phyloP scores from a whole-genome alignment of 805 yeast species.

The Isabelozyma gotoi region DNA sequence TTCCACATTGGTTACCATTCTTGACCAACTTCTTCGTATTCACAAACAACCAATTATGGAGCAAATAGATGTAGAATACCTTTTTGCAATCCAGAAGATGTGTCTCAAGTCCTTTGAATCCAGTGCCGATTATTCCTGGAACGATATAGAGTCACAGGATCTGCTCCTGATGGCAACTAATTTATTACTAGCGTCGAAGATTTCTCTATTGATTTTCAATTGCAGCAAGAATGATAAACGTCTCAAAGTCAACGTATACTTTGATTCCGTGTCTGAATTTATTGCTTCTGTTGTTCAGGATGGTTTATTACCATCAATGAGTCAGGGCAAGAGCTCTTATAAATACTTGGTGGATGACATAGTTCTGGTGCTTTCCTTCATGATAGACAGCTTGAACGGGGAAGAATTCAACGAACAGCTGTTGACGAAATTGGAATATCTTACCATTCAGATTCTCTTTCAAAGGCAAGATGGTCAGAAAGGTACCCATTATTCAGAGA shows the following conservation, averaged over 20 bases:
- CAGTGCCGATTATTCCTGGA: slow-evolving; percentile 16
- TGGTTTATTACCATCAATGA: slow-evolving; percentile 16
- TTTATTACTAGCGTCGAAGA: slow-evolving; percentile 31
- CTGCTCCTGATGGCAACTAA: slow-evolving; percentile 14
- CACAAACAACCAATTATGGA: slow-evolving; percentile 11
- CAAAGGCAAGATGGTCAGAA: slow-evolving; percentile 16
- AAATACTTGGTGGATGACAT: slow-evolving; percentile 13
- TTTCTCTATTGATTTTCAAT: slow-evolving; percentile 42
- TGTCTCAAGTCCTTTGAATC: slow-evolving; percentile 23
- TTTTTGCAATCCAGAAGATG: slow-evolving; percentile 22
- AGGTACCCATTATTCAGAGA: slow-evolving; percentile 18
- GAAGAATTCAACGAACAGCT: slow-evolving; percentile 43
- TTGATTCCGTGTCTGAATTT: slow-evolving; percentile 41
- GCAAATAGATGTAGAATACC: slow-evolving; percentile 11
- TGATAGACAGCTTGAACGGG: slow-evolving; percentile 9
- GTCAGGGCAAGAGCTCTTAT: slow-evolving; percentile 5
- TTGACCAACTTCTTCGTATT: slow-evolving; percentile 27
- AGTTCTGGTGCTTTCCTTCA: slow-evolving; percentile 5
- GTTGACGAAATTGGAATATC: slow-evolving; percentile 60
- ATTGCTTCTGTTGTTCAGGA: slow-evolving; percentile 33
- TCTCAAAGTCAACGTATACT: slow-evolving; percentile 45
- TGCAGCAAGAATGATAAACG: slow-evolving; percentile 41
- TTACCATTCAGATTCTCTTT: slow-evolving; percentile 45
- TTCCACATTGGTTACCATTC: slow-evolving; percentile 8
- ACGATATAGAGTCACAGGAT: slow-evolving; percentile 11